phyloP scores from a whole-genome alignment of 2,329 filamentous ascomycete genomes.

The Arthroderma uncinatum region DNA sequence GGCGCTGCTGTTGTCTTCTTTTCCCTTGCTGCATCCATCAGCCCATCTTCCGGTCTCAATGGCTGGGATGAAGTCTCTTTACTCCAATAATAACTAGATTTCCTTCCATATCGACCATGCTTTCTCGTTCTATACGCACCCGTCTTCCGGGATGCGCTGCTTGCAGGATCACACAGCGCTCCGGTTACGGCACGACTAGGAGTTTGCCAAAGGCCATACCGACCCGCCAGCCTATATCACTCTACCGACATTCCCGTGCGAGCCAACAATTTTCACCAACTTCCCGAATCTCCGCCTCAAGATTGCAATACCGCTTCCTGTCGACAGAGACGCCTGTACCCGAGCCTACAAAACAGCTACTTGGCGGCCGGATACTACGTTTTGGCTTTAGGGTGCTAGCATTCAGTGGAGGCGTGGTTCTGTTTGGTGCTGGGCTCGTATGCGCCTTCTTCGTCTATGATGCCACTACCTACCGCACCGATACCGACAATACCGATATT shows the following conservation, averaged over 20 bases:
- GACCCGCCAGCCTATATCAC: not conserved
- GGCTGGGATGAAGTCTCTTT: not conserved
- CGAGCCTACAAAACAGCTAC: not conserved
- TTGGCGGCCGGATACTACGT: not conserved
- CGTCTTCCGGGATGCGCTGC: constrained; percentile 1
- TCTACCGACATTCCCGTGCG: not conserved
- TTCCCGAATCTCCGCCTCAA: not conserved
- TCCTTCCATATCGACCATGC: not conserved
- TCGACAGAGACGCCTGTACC: not conserved
- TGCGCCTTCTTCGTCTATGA: constrained; percentile 89
- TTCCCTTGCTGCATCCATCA: not conserved
- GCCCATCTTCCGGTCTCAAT: not conserved
- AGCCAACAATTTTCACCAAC: not conserved
- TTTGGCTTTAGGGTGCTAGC: constrained; percentile 54
- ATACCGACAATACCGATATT: constrained; percentile 56
- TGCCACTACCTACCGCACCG: constrained; percentile 74
- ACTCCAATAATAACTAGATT: not conserved
- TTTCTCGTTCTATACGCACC: constrained; percentile 1
- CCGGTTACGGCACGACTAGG: not conserved
- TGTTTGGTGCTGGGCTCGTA: constrained; percentile 57
- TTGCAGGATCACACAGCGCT: not conserved
- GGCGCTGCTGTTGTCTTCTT: not conserved
- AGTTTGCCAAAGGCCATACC: not conserved
- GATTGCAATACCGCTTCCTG: not conserved
- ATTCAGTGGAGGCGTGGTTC: constrained; percentile 62